Conservation (phyloP, 1,139 yeast genomes). For the Suhomyces guaymorum region DNA sequence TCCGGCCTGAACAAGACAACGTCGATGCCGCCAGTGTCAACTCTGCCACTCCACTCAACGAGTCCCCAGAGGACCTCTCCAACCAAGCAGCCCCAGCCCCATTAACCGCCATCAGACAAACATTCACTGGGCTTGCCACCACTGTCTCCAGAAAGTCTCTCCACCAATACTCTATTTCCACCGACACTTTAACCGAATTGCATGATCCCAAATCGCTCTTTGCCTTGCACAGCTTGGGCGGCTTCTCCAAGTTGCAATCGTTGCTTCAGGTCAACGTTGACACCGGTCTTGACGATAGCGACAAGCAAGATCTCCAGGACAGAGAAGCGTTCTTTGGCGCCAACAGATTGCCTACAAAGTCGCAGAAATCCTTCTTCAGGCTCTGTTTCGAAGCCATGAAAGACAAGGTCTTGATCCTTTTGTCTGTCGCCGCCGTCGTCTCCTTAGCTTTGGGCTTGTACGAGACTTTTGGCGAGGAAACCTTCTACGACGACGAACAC, state of each 20-base stretch:
- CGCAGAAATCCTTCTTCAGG: constrained; percentile 62
- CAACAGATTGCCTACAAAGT: constrained; percentile 69
- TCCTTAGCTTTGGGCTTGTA: constrained; percentile 90
- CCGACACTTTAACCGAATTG: constrained; percentile 37
- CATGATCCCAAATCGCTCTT: constrained; percentile 57
- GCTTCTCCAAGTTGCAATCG: constrained; percentile 30
- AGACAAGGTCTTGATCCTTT: constrained; percentile 84
- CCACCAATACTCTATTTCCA: constrained; percentile 16
- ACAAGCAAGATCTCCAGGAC: constrained; percentile 26
- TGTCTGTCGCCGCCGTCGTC: constrained; percentile 82
- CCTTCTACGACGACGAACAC: constrained; percentile 77
- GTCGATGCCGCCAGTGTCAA: constrained; percentile 11
- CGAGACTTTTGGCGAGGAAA: constrained; percentile 85
- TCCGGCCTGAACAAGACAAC: constrained; percentile 3
- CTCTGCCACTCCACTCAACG: constrained; percentile 18
- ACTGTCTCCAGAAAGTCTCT: constrained; percentile 4
- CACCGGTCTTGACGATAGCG: constrained; percentile 45
- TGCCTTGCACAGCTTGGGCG: constrained; percentile 44
- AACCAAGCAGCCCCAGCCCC: constrained; percentile 5
- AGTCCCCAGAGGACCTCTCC: constrained; percentile 4
- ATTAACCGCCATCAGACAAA: constrained; percentile 6
- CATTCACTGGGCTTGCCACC: constrained; percentile 10
- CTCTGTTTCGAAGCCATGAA: constrained; percentile 84
- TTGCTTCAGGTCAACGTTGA: constrained; percentile 40
- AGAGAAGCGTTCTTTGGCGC: constrained; percentile 59